These are phyloP conservation scores for Penicillium maclennaniae DNA, from an alignment of 495 filamentous ascomycete genomes.

Conservation along the genomic window DNA sequence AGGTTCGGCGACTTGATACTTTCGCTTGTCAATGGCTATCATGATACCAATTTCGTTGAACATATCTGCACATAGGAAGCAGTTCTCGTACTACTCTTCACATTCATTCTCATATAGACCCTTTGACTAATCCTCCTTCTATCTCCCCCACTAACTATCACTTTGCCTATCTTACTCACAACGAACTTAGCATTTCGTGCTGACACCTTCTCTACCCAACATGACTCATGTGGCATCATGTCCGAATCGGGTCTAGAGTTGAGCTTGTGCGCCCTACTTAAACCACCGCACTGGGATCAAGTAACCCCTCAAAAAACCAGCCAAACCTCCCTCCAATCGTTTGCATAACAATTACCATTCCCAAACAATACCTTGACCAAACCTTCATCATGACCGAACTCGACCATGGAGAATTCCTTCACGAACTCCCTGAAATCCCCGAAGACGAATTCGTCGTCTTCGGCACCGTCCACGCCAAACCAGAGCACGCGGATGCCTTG, in stretches of 20 bases:
- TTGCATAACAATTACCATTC: neutral
- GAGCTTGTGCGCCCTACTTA: neutral
- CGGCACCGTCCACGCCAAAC: slow-evolving; percentile 29
- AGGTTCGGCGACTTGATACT: neutral
- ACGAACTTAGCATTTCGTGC: neutral
- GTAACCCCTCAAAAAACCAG: neutral
- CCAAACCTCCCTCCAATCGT: neutral
- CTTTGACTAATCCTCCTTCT: too few species aligned
- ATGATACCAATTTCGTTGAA: slow-evolving; percentile 26
- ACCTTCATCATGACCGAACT: neutral
- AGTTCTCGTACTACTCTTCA: too few species aligned
- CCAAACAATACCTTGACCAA: neutral
- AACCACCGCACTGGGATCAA: neutral
- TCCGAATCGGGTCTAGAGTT: neutral
- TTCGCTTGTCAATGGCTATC: neutral
- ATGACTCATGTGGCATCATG: neutral
- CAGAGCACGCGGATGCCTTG: slow-evolving; percentile 33
- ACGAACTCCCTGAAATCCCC: slow-evolving; percentile 9
- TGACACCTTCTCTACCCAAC: neutral
- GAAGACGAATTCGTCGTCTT: slow-evolving; percentile 26
- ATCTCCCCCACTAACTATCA: too few species aligned
- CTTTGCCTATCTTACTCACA: neutral
- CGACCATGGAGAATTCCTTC: slow-evolving; percentile 5
- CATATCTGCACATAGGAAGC: too few species aligned
- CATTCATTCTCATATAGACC: too few species aligned